phyloP scores from a whole-genome alignment of 345 rosid genomes.

The Carallia brachiata region DNA sequence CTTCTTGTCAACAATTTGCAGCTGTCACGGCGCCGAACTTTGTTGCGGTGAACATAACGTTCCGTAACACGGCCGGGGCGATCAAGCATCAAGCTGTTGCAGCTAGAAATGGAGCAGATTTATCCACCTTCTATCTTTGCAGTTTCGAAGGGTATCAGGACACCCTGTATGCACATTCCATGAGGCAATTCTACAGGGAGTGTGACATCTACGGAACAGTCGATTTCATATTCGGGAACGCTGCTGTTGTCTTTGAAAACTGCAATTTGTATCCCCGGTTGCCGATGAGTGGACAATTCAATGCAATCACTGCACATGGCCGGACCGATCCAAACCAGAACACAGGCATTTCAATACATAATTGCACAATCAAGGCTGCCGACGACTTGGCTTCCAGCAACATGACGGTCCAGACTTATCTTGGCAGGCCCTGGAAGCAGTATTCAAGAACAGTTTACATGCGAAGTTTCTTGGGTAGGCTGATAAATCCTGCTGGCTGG shows the following conservation, averaged over 20 bases:
- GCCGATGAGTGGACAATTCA: slow-evolving; percentile 71
- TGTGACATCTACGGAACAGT: slow-evolving; percentile 89
- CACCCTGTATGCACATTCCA: slow-evolving; percentile 70
- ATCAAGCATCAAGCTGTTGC: slow-evolving; percentile 88
- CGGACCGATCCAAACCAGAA: slow-evolving; percentile 78
- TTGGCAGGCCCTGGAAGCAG: slow-evolving; percentile 92
- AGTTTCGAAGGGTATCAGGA: slow-evolving; percentile 91
- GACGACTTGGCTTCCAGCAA: slow-evolving; percentile 56
- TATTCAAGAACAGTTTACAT: slow-evolving; percentile 70
- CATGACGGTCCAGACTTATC: slow-evolving; percentile 44
- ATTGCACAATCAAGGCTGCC: slow-evolving; percentile 58
- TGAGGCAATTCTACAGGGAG: slow-evolving; percentile 79
- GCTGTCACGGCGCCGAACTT: slow-evolving; percentile 77
- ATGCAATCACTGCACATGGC: slow-evolving; percentile 91
- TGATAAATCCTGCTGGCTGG: slow-evolving; percentile 79
- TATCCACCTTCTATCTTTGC: slow-evolving; percentile 74
- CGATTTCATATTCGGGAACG: slow-evolving; percentile 91
- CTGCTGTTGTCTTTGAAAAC: slow-evolving; percentile 73
- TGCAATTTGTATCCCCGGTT: slow-evolving; percentile 71
- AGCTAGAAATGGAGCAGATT: slow-evolving; percentile 62
- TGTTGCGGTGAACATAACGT: slow-evolving; percentile 70
- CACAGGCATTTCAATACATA: slow-evolving; percentile 73
- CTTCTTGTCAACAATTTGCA: slow-evolving; percentile 24
- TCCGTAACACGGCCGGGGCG: slow-evolving; percentile 89
- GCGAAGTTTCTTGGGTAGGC: slow-evolving; percentile 46